Conservation (phyloP, 768 basidiomycete genomes). For the Suillus brevipes region DNA sequence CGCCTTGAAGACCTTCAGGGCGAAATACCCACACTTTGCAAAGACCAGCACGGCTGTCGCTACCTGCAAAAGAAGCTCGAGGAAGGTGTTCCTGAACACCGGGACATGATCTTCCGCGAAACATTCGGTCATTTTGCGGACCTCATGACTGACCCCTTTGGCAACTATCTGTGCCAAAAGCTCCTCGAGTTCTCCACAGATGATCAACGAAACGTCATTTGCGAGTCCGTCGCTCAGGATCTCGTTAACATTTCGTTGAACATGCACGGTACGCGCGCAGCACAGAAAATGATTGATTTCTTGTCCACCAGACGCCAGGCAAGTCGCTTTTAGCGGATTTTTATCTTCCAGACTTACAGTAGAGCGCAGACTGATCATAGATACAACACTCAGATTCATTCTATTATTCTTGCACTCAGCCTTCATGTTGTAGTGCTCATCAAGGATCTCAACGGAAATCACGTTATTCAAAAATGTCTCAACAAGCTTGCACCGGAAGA, state of each 20-base stretch:
- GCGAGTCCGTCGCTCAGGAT: conserved; percentile 96
- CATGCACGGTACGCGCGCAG: conserved; percentile 99
- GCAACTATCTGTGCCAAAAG: conserved; percentile 99
- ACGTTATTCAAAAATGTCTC: conserved; percentile 98
- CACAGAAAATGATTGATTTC: conserved; percentile 99
- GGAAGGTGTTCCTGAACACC: conserved; percentile 91
- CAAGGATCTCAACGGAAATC: conserved; percentile 97
- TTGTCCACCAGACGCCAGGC: conserved; percentile 92
- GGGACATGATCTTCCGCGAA: conserved; percentile 99
- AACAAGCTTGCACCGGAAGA: conserved; percentile 98
- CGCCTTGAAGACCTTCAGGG: conserved; percentile 94
- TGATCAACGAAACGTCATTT: conserved; percentile 94
- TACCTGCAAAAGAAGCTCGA: conserved; percentile 99
- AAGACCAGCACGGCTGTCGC: conserved; percentile 98
- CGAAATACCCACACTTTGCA: conserved; percentile 92
- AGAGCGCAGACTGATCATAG: conserved; percentile 71
- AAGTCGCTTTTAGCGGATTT: conserved; percentile 42
- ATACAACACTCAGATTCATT: conserved; percentile 91
- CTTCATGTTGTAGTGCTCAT: conserved; percentile 98
- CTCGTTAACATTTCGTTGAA: conserved; percentile 97
- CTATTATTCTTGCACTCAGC: conserved; percentile 94
- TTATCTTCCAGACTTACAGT: conserved; percentile 54
- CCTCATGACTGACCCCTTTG: conserved; percentile 99
- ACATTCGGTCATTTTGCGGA: conserved; percentile 98
- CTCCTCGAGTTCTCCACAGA: conserved; percentile 95